Evolutionary conservation across 345 rosid genomes (phyloP), one percentile per base, ranked within the genome.

Genomic region (Crucihimalaya himalaica): DNA sequence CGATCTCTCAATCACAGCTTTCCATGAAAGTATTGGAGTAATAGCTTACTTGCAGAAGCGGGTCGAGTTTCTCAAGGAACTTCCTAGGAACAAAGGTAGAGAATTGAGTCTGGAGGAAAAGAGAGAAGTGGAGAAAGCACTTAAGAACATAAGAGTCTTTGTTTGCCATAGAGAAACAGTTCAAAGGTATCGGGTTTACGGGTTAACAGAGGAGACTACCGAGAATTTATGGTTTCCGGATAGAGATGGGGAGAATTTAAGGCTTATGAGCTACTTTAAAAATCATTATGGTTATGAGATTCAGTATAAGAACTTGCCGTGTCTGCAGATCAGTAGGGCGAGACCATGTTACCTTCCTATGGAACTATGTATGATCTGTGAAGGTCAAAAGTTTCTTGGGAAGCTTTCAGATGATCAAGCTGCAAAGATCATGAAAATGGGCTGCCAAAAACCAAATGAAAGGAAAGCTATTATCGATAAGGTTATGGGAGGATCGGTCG

Each of bases 301-400:
- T 68, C 90, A 85, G 80, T 91, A 74, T 71, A 81, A 92, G 81
- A 84, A 87, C 81, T 80, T 94, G 84, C 98, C 98, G 0, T 94
- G 97, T 80, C 81, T 94, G 71, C 98, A 91, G 84, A 85, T 87
- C 21, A 89, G 97, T 81, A 86, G 96, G 83, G 87, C 90, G 37
- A 94, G 86, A 58, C 95, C 97, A 16, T 94, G 97, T 80, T 94
- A 94, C 83, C 93, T 94, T 78, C 97, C 98, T 13, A 91, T 91
- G 96, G 98, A 94, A 66, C 90, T 94, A 16, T 94, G 98, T 66
- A 84, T 91, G 82, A 91, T 94, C 34, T 89, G 98, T 69, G 98
- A 94, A 83, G 98, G 98, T 29, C 98, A 94, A 83, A 94, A 91
- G 74, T 94, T 94, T 85, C 96, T 94, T 5, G 98, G 98, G 27